Base-by-base conservation (phyloP, 768 basidiomycete species). In the Neoboletus brunneissimus region DNA sequence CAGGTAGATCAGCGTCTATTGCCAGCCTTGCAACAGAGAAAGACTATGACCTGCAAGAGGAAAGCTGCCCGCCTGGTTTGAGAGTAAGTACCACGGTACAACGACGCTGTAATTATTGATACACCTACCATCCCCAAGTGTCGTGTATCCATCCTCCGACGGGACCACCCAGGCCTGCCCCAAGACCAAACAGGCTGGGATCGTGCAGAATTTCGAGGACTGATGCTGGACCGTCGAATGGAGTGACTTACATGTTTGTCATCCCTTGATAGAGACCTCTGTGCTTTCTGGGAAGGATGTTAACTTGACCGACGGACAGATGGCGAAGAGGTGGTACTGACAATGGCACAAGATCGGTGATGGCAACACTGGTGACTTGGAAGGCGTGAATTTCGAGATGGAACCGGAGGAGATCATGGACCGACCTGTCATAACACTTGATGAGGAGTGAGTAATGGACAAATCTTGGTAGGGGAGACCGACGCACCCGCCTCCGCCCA, bases 231-330 rank as follows among this genome's bases (percentile, higher is more conserved):
- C 7, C 16, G 42, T 13, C 34, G 27, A 42, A 41, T 45, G 42
- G 29, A 53, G 9, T 2, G 34, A 68, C 83, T 62, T 76, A 92
- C 91, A 94, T 83, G 67, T 94, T 94, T 34, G 88, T 86, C 78
- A 93, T 80, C 54, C 94, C 94, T 71, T 98, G 96, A 67, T 94
- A 96, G 10, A 96, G 73, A 2, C 93, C 95, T 51, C 95, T 81
- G 58, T 91, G 86, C 67, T 88, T 88, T 64, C 91, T 93, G 65
- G 31, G 38, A 35, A 40, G 51, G 35, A 45, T 20, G 40, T n/a
- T 46, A 47, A 42, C 43, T 6, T 20, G 27, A 31, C 56, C 22
- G 38, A 61, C 35, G 43, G 31, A 25, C 1, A 27, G 12, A 37
- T 18, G 62, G 48, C 29, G 52, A 50, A 48, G 45, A 47, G 41